Conservation (phyloP, 2,329 filamentous ascomycete species). For the Didymella lethalis region DNA sequence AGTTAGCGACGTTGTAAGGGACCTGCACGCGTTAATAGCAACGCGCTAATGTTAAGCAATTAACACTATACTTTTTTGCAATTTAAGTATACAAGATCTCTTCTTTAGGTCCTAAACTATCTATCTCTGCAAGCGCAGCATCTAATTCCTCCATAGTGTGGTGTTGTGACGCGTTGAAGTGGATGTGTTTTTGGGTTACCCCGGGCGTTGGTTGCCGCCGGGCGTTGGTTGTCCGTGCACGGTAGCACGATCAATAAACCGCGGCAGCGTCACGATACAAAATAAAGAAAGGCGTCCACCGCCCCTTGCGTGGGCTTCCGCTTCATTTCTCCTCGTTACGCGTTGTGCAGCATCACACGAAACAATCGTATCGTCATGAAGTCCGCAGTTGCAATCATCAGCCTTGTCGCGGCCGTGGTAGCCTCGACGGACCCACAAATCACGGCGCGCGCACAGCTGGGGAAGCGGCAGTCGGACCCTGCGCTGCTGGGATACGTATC, state of each 20-base stretch:
- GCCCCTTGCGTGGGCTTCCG: neutral
- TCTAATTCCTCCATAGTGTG: no score
- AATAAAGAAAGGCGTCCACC: neutral
- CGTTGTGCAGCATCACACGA: neutral
- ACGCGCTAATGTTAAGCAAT: no score
- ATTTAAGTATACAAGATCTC: no score
- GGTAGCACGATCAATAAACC: constrained; percentile 1
- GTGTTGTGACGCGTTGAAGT: no score
- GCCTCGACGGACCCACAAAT: constrained; percentile 30
- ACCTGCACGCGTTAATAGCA: no score
- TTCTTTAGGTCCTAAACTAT: no score
- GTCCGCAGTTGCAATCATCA: constrained; percentile 15
- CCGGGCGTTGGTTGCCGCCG: no score
- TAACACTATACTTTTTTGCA: no score
- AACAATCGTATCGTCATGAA: constrained; percentile 21
- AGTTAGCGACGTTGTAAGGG: no score
- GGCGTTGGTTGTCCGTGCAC: no score
- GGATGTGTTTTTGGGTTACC: no score
- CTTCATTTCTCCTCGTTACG: neutral
- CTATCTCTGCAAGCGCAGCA: no score
- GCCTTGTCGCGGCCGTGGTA: constrained; percentile 21
- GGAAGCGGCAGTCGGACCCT: constrained; percentile 30
- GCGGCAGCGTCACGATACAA: constrained; percentile 10
- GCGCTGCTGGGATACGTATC: constrained; percentile 33
- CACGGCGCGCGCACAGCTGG: constrained; percentile 32